Conservation (phyloP, 2,329 filamentous ascomycete genomes). For the Taxawa tesnikishii region DNA sequence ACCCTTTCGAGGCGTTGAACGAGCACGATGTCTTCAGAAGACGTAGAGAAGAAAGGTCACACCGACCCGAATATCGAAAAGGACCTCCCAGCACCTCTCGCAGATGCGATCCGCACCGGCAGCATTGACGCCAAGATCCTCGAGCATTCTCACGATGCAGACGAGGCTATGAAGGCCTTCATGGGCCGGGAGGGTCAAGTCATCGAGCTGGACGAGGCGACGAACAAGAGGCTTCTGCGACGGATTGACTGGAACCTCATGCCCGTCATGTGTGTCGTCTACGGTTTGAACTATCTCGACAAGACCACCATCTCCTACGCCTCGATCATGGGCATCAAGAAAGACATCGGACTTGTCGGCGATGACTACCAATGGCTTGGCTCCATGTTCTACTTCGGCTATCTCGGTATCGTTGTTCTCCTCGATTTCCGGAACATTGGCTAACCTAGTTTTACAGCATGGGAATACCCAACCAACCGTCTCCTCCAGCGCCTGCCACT, state of each 20-base stretch:
- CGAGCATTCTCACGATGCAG: conserved; percentile 45
- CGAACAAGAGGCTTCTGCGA: conserved; percentile 45
- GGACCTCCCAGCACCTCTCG: conserved; percentile 12
- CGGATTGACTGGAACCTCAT: conserved; percentile 52
- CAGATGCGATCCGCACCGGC: conserved; percentile 15
- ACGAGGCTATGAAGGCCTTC: conserved; percentile 49
- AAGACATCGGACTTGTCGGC: conserved; percentile 33
- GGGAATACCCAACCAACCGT: conserved; percentile 55
- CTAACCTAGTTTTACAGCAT: conserved; percentile 22
- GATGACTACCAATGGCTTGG: conserved; percentile 40
- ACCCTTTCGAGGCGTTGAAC: no score
- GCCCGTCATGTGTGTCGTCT: conserved; percentile 43
- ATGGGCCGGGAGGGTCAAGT: conserved; percentile 34
- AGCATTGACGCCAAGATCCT: conserved; percentile 24
- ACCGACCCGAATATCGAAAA: conserved; percentile 15
- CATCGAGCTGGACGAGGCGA: conserved; percentile 42
- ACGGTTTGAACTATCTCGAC: conserved; percentile 50
- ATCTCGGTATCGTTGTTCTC: no score
- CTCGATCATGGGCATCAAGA: conserved; percentile 36
- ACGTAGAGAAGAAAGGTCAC: conserved; percentile 3
- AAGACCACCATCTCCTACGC: conserved; percentile 45
- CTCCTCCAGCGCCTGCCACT: conserved; percentile 52
- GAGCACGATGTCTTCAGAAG: not conserved
- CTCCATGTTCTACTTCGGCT: conserved; percentile 41
- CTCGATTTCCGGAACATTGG: no score